These are phyloP conservation scores for Pisolithus orientalis DNA, from an alignment of 768 basidiomycete genomes.

Conservation along the genomic window DNA sequence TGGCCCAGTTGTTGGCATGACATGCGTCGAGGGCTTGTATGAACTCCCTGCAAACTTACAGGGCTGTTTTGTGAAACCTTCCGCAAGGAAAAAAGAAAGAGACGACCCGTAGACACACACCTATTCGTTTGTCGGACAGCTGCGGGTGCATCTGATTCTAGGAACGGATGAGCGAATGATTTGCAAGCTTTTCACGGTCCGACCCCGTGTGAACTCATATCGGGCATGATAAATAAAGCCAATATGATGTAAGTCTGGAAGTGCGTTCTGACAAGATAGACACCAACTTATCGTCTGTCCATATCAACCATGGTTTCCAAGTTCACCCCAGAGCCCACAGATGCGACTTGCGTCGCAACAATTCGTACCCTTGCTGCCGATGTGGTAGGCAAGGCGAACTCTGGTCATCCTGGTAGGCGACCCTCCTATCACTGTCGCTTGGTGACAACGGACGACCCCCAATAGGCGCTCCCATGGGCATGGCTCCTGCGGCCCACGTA, in stretches of 20 bases:
- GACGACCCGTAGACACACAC: constrained; percentile 24
- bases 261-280: not conserved
- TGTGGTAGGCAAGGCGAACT: constrained; percentile 83
- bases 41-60: constrained; percentile 65
- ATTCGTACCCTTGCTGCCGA: constrained; percentile 74
- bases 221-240: constrained; percentile 1
- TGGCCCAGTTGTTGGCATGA: constrained; percentile 56
- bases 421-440: not conserved
- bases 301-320: constrained; percentile 29
- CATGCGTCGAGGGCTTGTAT: constrained; percentile 72
- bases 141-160: constrained; percentile 56
- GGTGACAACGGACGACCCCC: not conserved
- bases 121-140: constrained; percentile 58
- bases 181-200: not conserved
- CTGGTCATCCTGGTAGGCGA: constrained; percentile 77
- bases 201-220: constrained; percentile 1
- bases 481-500: constrained; percentile 80
- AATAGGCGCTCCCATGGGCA: constrained; percentile 87
- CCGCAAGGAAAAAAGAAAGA: not conserved
- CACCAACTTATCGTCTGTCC: constrained; percentile 7
- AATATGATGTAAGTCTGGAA: not conserved
- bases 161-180: constrained; percentile 5
- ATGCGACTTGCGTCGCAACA: constrained; percentile 59
- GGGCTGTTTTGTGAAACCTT: constrained; percentile 5
- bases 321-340: constrained; percentile 34